Conservation (phyloP, 106 monocot species). For the Acorus gramineus region DNA sequence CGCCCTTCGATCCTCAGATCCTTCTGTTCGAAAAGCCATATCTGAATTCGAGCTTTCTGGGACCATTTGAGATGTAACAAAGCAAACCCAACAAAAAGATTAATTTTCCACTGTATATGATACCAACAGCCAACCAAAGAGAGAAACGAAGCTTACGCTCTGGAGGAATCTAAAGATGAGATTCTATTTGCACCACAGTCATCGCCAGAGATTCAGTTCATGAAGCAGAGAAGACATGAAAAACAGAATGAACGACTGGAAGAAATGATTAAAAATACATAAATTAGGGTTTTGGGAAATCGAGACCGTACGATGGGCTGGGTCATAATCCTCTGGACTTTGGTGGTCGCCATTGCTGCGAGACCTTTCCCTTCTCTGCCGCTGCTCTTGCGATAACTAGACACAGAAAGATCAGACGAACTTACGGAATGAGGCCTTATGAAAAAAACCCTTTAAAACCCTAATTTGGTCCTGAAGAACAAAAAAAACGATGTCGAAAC, state of each 20-base stretch:
- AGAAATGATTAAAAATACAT: background rate
- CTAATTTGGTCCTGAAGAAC: too few species aligned
- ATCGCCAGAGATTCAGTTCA: too few species aligned
- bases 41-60: slow-evolving; percentile 82
- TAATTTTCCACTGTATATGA: too few species aligned
- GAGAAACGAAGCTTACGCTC: slow-evolving; percentile 44
- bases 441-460: too few species aligned
- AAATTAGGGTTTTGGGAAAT: background rate
- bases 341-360: slow-evolving; percentile 64
- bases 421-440: too few species aligned
- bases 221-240: too few species aligned
- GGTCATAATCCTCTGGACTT: slow-evolving; percentile 79
- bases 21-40: slow-evolving; percentile 84
- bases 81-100: too few species aligned
- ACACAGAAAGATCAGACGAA: too few species aligned
- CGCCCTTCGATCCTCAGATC: slow-evolving; percentile 80
- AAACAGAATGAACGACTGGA: background rate
- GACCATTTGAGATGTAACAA: background rate
- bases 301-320: slow-evolving; percentile 54
- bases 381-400: too few species aligned
- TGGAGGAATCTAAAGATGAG: slow-evolving; percentile 97
- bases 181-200: slow-evolving; percentile 23
- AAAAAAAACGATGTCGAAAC: too few species aligned
- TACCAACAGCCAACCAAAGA: too few species aligned
- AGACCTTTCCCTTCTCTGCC: too few species aligned